These are phyloP conservation scores for Cladophialophora immunda DNA, from an alignment of 2,329 filamentous ascomycete species.

Conservation along the genomic window DNA sequence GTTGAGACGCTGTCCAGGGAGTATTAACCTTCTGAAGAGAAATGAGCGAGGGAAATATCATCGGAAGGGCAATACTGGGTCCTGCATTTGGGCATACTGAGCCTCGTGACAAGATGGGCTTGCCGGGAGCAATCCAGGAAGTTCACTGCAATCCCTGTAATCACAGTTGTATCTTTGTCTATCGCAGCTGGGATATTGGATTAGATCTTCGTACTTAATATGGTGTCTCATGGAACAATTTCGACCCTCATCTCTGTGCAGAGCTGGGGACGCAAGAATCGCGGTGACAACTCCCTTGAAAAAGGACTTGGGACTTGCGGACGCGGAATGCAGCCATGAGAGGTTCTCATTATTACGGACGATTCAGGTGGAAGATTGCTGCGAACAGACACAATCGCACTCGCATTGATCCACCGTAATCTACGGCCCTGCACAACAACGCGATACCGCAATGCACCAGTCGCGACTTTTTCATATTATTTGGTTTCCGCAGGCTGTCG, in stretches of 20 bases:
- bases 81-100: background rate
- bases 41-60: background rate
- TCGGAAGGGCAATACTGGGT: background rate
- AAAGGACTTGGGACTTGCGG: background rate
- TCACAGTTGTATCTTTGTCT: background rate
- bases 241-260: background rate
- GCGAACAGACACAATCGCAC: background rate
- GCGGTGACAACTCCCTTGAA: background rate
- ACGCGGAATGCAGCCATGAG: too few relatives aligned
- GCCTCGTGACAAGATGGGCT: background rate
- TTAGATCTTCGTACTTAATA: background rate
- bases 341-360: too few relatives aligned
- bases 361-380: too few relatives aligned
- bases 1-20: background rate
- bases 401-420: background rate
- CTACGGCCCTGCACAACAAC: background rate
- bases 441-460: background rate
- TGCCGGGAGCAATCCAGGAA: background rate
- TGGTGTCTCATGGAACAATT: background rate
- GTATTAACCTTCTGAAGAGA: background rate
- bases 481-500: constrained; percentile 5
- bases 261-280: background rate
- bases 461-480: constrained; percentile 6
- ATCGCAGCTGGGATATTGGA: background rate
- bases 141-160: background rate